These are phyloP conservation scores for Pichia kluyveri DNA, from an alignment of 805 yeast species.

Conservation along the genomic window DNA sequence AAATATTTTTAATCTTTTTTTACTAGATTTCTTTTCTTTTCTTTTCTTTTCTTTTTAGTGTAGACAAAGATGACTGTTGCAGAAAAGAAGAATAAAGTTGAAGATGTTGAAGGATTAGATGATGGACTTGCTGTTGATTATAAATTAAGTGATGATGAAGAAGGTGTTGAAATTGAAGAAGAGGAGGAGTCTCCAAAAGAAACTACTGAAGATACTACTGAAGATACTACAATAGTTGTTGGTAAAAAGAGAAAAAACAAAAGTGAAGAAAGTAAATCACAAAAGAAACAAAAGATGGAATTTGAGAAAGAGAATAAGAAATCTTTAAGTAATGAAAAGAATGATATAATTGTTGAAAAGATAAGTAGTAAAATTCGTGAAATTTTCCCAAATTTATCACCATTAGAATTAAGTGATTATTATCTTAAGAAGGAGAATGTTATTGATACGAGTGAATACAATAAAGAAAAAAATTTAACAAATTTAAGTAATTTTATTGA, in stretches of 20 bases:
- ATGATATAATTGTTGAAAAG: conserved; percentile 58
- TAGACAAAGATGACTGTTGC: background rate
- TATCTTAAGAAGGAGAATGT: conserved; percentile 47
- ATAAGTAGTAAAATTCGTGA: conserved; percentile 54
- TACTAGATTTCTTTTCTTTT: background rate
- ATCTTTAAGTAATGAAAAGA: conserved; percentile 41
- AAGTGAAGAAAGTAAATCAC: conserved; percentile 42
- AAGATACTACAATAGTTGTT: background rate
- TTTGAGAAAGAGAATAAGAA: conserved; percentile 52
- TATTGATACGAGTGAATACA: conserved; percentile 53
- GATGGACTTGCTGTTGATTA: background rate
- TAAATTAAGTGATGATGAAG: background rate
- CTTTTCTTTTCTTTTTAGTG: too few relatives aligned
- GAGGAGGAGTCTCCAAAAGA: too few relatives aligned
- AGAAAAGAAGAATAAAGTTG: background rate
- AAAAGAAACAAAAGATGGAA: conserved; percentile 61
- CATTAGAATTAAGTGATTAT: conserved; percentile 63
- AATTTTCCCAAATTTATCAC: conserved; percentile 57
- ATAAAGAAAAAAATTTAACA: conserved; percentile 42
- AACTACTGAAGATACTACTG: conserved; percentile 13
- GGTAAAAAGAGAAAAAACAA: conserved; percentile 21
- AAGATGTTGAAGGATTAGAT: background rate
- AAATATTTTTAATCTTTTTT: background rate
- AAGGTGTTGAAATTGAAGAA: conserved; percentile 22
- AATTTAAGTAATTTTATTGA: conserved; percentile 48